phyloP scores from a whole-genome alignment of 176 grass and related monocot genomes.

The Triticum dicoccoides region DNA sequence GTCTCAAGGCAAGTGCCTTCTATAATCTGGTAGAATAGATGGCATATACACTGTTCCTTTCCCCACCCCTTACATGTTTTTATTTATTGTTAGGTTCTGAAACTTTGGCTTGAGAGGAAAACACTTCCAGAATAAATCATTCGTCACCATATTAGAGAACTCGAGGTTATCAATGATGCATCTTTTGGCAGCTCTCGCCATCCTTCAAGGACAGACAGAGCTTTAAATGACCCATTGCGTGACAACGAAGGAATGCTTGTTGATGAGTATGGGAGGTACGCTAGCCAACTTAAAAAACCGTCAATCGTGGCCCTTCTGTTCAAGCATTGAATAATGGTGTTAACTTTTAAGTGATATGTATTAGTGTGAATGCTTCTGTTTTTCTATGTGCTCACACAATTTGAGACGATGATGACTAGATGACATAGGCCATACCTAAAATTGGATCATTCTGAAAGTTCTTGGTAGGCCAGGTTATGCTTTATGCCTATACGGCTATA shows the following conservation, averaged over 20 bases:
- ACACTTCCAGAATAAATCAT: constrained; percentile 86
- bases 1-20: constrained; percentile 72
- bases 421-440: not conserved
- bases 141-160: constrained; percentile 79
- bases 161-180: constrained; percentile 76
- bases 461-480: not conserved
- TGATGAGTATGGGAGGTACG: constrained; percentile 94
- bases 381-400: not conserved
- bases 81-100: constrained; percentile 67
- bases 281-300: not conserved
- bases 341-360: not conserved
- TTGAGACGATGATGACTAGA: not conserved
- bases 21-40: constrained; percentile 18
- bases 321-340: not conserved
- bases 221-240: constrained; percentile 85
- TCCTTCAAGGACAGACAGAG: constrained; percentile 76
- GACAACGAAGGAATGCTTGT: constrained; percentile 96
- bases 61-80: constrained; percentile 22
- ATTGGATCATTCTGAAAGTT: not conserved
- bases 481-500: not conserved
- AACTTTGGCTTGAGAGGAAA: constrained; percentile 92
- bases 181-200: constrained; percentile 68
- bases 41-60: constrained; percentile 26
- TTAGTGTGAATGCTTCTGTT: constrained; percentile 1
- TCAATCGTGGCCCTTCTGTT: not conserved